phyloP scores from a whole-genome alignment of 148 eudicot genomes.

The Dysphania ambrosioides region DNA sequence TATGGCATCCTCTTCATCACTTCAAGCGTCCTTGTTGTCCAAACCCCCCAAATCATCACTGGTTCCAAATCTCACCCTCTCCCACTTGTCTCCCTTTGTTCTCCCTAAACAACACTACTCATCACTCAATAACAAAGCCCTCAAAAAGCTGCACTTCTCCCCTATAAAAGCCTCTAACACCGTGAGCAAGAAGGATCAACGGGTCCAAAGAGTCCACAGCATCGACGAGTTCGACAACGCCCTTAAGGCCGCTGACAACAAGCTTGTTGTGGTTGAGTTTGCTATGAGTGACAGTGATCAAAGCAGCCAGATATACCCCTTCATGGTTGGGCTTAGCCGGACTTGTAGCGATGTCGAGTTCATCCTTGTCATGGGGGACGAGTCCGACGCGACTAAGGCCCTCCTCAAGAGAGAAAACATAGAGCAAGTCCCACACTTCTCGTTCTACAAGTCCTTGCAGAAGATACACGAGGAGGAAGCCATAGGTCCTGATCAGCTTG shows the following conservation, averaged over 20 bases:
- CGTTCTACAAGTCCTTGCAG: conserved; percentile 79
- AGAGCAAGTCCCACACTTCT: conserved; percentile 70
- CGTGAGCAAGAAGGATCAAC: conserved; percentile 25
- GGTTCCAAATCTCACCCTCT: not conserved
- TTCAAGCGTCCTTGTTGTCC: not conserved
- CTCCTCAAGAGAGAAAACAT: conserved; percentile 64
- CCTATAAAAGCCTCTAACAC: conserved; percentile 5
- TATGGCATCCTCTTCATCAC: conserved; percentile 1
- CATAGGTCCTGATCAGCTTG: conserved; percentile 62
- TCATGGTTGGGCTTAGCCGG: conserved; percentile 77
- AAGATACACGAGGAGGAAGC: conserved; percentile 89
- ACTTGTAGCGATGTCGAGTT: conserved; percentile 81
- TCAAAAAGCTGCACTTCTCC: not conserved
- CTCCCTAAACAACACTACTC: conserved; percentile 15
- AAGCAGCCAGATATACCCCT: conserved; percentile 72
- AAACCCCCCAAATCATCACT: conserved; percentile 14
- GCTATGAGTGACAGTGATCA: conserved; percentile 50
- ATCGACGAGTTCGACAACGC: conserved; percentile 70
- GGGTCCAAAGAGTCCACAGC: conserved; percentile 61
- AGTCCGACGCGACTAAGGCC: conserved; percentile 47
- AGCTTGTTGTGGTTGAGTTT: conserved; percentile 82
- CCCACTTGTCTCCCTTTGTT: not conserved
- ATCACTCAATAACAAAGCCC: conserved; percentile 8
- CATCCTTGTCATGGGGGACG: conserved; percentile 79
- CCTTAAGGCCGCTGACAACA: conserved; percentile 49